A percentile compares a stretch with the other conserved stretches of the same genome.
Evolutionary conservation across 768 basidiomycete species (phyloP).

Genomic region (Boletus sp.): DNA sequence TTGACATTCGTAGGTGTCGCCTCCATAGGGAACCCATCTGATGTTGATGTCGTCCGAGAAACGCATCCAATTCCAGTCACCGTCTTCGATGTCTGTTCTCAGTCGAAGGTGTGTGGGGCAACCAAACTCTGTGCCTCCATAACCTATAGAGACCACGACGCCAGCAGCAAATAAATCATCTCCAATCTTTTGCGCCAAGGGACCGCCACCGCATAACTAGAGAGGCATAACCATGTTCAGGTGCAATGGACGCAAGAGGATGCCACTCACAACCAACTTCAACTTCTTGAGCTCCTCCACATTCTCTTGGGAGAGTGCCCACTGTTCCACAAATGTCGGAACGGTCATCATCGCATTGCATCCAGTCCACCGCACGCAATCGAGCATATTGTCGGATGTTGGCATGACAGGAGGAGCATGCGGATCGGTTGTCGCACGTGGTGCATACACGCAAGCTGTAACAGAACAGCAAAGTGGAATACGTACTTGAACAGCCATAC

Average conservation of each 20-base stretch:
- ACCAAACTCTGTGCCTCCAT: slow-evolving; percentile 27
- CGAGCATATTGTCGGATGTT: slow-evolving; percentile 22
- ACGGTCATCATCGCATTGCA: slow-evolving; percentile 12
- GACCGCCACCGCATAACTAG: slow-evolving; percentile 14
- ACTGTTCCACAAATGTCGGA: slow-evolving; percentile 21
- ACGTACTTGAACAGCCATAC: slow-evolving; percentile 32
- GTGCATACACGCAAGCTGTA: slow-evolving; percentile 35
- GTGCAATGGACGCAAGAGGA: background rate
- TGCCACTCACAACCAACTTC: slow-evolving; percentile 16
- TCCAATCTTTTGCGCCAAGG: slow-evolving; percentile 13
- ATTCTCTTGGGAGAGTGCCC: slow-evolving; percentile 8
- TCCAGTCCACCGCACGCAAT: slow-evolving; percentile 5
- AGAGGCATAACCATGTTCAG: background rate
- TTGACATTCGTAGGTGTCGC: slow-evolving; percentile 35
- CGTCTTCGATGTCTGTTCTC: slow-evolving; percentile 6
- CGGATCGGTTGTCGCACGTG: slow-evolving; percentile 9
- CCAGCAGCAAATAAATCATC: slow-evolving; percentile 18
- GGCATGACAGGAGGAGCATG: slow-evolving; percentile 17
- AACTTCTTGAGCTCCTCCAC: slow-evolving; percentile 20
- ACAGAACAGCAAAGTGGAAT: slow-evolving; percentile 27
- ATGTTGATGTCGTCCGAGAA: slow-evolving; percentile 17
- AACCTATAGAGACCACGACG: slow-evolving; percentile 7
- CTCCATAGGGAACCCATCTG: slow-evolving; percentile 33
- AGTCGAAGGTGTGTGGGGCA: background rate
- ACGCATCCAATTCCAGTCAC: slow-evolving; percentile 19